A percentile compares a stretch with the other conserved stretches of the same genome.
phyloP scores from a whole-genome alignment of 83 land plant species.

The Diphasiastrum complanatum region DNA sequence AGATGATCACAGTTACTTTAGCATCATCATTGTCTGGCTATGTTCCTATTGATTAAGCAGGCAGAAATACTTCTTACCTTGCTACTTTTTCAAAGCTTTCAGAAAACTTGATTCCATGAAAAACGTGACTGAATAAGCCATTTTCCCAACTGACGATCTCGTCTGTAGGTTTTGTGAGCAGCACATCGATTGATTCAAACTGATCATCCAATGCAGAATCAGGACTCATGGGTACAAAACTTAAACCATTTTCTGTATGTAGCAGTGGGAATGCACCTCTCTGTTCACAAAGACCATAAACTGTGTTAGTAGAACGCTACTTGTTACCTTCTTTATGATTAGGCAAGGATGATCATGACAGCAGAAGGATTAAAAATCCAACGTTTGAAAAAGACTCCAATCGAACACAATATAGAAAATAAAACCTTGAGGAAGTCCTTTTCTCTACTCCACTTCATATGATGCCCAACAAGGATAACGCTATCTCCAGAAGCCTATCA shows the following conservation, averaged over 20 bases:
- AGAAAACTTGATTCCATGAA: constrained; percentile 47
- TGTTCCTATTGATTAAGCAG: too few species aligned
- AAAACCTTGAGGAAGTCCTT: constrained; percentile 37
- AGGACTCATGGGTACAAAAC: constrained; percentile 56
- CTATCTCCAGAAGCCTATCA: constrained; percentile 21
- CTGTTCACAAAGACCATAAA: constrained; percentile 32
- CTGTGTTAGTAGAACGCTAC: background rate
- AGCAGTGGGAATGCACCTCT: constrained; percentile 84
- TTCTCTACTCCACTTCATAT: constrained; percentile 44
- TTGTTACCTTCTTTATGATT: background rate
- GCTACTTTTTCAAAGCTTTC: constrained; percentile 51
- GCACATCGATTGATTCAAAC: constrained; percentile 45
- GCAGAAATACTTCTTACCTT: too few species aligned
- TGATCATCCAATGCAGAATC: constrained; percentile 49
- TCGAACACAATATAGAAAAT: too few species aligned
- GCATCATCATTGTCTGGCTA: too few species aligned
- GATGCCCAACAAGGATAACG: constrained; percentile 27
- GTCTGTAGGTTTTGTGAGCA: constrained; percentile 92
- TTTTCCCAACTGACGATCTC: constrained; percentile 59
- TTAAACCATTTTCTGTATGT: constrained; percentile 50
- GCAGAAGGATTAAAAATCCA: too few species aligned
- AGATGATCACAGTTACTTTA: too few species aligned
- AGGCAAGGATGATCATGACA: too few species aligned
- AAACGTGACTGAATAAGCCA: constrained; percentile 5
- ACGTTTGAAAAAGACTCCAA: too few species aligned